Base-by-base conservation (phyloP, 192 early-diverging fungal species). In the Gamsiella multidivaricata region DNA sequence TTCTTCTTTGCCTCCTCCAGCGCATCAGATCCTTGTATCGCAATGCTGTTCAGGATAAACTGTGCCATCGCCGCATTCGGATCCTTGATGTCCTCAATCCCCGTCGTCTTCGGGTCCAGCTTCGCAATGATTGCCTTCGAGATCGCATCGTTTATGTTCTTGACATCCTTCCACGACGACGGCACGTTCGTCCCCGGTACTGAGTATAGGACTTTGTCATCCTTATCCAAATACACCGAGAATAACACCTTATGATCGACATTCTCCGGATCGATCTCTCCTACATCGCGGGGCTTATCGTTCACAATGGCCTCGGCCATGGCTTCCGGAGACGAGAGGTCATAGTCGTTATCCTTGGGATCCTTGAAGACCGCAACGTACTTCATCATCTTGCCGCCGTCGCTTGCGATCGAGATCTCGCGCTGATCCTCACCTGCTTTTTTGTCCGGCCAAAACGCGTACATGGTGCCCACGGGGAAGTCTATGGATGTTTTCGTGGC, bases 51-150 rank as follows among this genome's bases (percentile, higher is more conserved):
- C 28, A 65, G 15, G 5, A 54, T 0, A 1, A 20, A 2, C 41
- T 65, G 63, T 1, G 34, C 49, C 14, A 43, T 10, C 6, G 41
- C 53, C 26, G 39, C 39, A 54, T 22, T 23, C 2, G 52, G 41
- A 23, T 65, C 63, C 22, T 65, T 51, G 37, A 65, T 32, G 12
- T 65, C 41, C 51, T 65, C 63, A 45, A 54, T 43, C 1, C 63
- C 52, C n/a, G 63, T 50, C 6, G 51, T 65, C 37, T 41, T 45
- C 7, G 63, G 63, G 20, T 65, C 52, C 41, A 65, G 20, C 52
- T 53, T 18, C 15, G 11, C 34, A 32, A 46, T 41, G 0, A 54
- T 3, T 5, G 26, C 17, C 39, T 18, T 31, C 20, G 33, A 14
- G 10, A 32, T 11, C 0, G 25, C 63, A 2, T 54, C 39, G 0